Evolutionary conservation across 768 basidiomycete genomes (phyloP).

Genomic region (Trametes gibbosa): DNA sequence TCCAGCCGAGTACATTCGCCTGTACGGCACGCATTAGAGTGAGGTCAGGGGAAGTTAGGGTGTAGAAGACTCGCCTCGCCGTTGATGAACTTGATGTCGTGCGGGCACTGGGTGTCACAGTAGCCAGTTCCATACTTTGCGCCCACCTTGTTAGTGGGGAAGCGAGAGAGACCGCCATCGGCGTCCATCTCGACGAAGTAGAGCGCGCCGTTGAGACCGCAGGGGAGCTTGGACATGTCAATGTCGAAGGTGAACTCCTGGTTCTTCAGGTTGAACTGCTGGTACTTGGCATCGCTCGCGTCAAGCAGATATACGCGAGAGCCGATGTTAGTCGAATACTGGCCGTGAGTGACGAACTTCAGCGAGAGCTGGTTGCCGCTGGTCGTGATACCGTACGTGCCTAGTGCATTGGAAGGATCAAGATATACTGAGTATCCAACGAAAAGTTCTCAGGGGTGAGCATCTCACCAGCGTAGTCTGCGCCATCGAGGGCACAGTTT

Average conservation of each 20-base stretch:
- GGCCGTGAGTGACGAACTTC: slow-evolving; percentile 31
- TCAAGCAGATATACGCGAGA: slow-evolving; percentile 48
- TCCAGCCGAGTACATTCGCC: slow-evolving; percentile 48
- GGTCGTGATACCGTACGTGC: slow-evolving; percentile 35
- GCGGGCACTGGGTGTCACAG: slow-evolving; percentile 55
- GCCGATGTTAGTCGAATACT: slow-evolving; percentile 32
- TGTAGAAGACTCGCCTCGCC: slow-evolving; percentile 44
- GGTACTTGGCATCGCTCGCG: slow-evolving; percentile 37
- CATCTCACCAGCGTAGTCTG: slow-evolving; percentile 27
- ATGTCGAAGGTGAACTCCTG: slow-evolving; percentile 58
- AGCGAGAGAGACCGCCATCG: slow-evolving; percentile 47
- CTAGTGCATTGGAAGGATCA: slow-evolving; percentile 7
- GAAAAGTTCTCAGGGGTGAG: slow-evolving; percentile 4
- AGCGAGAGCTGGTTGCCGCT: slow-evolving; percentile 32
- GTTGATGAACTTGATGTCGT: slow-evolving; percentile 53
- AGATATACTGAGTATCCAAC: slow-evolving; percentile 11
- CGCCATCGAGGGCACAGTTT: slow-evolving; percentile 35
- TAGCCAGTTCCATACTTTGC: slow-evolving; percentile 60
- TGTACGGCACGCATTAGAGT: slow-evolving; percentile 16
- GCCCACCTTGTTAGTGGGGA: slow-evolving; percentile 51
- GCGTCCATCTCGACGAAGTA: slow-evolving; percentile 58
- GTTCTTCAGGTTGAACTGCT: slow-evolving; percentile 47
- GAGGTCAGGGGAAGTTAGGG: background rate
- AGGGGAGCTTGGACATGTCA: slow-evolving; percentile 51
- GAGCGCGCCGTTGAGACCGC: slow-evolving; percentile 56